Base-by-base conservation (phyloP, 441 rosid species). In the Rhodomyrtus psidioides region DNA sequence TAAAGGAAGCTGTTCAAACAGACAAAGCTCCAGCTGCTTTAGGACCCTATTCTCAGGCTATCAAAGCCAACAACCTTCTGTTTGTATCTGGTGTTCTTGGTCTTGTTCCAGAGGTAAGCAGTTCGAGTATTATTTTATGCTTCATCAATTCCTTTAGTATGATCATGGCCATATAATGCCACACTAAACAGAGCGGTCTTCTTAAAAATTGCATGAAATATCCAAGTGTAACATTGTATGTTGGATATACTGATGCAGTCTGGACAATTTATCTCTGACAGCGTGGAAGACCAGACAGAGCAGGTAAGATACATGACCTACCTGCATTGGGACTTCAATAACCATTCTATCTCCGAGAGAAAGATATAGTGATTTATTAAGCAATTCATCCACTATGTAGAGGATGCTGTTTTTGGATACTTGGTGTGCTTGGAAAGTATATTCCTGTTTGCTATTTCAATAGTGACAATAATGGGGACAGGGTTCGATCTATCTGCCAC, bases 41-140 rank as follows among this genome's bases (percentile, higher is more conserved):
- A 83, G 99, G 99, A 87, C 98, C 98, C 0, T 96, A 97, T 92
- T 94, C 98, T 85, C 98, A 96, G 93, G 99, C 98, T 7, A 95
- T 96, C 88, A 96, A 95, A 89, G 92, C 94, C 87, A 91, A 95
- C 89, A 92, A 97, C 86, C 91, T 95, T 88, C 83, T 97, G 83
- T 97, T 95, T 87, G 90, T 95, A 60, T 97, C 99, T 7, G 98
- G 99, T 88, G 96, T 93, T 88, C 93, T 95, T 58, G 98, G 99
- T 86, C 97, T 95, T 86, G 84, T 95, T 79, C 99, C 98, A 12
- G 98, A 95, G 98, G 99, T 96, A 88, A 39, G 90, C 57, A 53
- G 57, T 12, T 12, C 84, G 10, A 88, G 54, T 8, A 74, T 81
- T 70, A 54, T 26, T 21, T 4, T 57, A n/a, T 70, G 21, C 19